These are phyloP conservation scores for Hymenoscyphus fructigenus DNA, from an alignment of 2,329 filamentous ascomycete species.

Conservation along the genomic window DNA sequence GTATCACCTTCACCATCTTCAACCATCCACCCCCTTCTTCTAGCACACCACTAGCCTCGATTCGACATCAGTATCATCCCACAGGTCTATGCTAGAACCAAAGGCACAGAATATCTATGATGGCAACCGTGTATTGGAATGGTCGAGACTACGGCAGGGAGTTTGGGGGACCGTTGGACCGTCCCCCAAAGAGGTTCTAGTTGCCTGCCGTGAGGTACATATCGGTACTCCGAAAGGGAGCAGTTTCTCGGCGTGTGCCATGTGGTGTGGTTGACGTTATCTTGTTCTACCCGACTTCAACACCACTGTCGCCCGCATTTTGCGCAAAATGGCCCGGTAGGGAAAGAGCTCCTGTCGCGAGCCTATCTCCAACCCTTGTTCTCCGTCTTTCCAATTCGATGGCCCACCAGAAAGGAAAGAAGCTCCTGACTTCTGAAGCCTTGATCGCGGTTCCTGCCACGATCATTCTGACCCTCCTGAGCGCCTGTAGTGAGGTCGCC, in stretches of 20 bases:
- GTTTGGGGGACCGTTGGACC: background rate
- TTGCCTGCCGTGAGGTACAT: too few species aligned
- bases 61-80: too few species aligned
- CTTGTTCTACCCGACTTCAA: background rate
- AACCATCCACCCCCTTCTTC: background rate
- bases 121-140: background rate
- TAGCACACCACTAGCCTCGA: background rate
- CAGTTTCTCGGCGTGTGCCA: background rate
- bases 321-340: too few species aligned
- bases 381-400: background rate
- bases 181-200: too few species aligned
- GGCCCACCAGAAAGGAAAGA: background rate
- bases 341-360: background rate
- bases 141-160: background rate
- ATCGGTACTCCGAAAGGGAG: background rate
- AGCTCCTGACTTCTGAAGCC: background rate
- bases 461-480: background rate
- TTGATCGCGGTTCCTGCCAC: background rate
- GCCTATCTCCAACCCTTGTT: background rate
- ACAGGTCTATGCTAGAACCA: background rate
- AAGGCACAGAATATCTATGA: background rate
- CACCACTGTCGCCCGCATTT: background rate
- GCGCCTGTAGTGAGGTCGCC: background rate
- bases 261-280: background rate
- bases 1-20: background rate